These are phyloP conservation scores for Candida pseudofarinosa DNA, from an alignment of 805 yeast genomes.

Conservation along the genomic window DNA sequence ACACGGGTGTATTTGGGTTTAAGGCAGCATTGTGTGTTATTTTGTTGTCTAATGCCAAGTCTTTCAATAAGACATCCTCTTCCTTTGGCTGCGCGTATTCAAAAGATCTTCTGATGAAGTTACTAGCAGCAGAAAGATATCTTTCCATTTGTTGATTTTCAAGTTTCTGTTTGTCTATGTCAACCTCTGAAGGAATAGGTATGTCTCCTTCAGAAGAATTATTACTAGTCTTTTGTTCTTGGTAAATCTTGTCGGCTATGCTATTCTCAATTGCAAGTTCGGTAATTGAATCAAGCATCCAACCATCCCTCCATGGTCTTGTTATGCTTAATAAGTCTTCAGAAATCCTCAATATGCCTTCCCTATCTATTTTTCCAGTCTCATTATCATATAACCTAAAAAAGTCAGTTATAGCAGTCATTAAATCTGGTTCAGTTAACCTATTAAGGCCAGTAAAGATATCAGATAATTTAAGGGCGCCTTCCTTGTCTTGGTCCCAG, in stretches of 20 bases:
- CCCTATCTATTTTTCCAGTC: constrained; percentile 64
- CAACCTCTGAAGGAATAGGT: constrained; percentile 53
- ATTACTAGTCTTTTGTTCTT: constrained; percentile 30
- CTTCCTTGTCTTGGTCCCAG: constrained; percentile 63
- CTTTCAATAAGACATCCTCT: constrained; percentile 32
- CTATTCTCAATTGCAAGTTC: constrained; percentile 59
- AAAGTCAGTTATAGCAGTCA: constrained; percentile 75
- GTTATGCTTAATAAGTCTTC: constrained; percentile 84
- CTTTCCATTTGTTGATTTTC: constrained; percentile 68
- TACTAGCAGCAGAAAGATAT: constrained; percentile 82
- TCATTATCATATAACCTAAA: constrained; percentile 69
- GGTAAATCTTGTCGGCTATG: constrained; percentile 58
- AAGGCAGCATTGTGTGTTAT: constrained; percentile 72
- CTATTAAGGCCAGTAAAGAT: constrained; percentile 70
- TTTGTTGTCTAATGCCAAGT: constrained; percentile 31
- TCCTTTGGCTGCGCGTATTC: constrained; percentile 79
- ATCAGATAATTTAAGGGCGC: constrained; percentile 61
- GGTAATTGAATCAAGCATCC: constrained; percentile 60
- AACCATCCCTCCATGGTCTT: constrained; percentile 79
- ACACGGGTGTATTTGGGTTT: constrained; percentile 74
- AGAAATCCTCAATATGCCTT: constrained; percentile 75
- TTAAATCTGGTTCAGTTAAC: constrained; percentile 65
- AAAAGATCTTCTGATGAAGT: constrained; percentile 80
- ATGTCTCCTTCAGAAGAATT: constrained; percentile 27
- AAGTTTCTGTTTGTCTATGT: constrained; percentile 59